Evolutionary conservation across 2,329 filamentous ascomycete species (phyloP), one percentile per base, ranked within the genome.

Genomic region (Ceratocystis albifundus): DNA sequence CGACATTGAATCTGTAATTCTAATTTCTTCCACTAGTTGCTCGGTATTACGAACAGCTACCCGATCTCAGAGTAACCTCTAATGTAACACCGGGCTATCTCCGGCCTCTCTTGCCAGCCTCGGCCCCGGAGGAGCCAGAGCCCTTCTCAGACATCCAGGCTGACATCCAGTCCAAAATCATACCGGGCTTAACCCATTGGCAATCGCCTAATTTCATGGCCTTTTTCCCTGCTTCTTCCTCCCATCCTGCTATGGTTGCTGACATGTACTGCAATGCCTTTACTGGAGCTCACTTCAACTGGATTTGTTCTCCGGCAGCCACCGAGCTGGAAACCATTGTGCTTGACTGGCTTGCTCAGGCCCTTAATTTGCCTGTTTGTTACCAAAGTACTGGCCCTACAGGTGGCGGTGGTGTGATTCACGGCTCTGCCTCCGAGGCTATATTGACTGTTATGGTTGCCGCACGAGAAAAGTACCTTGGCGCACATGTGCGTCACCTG

Each of bases 181-280:
- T 96, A 74, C 93, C 93, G 0, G 93, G 93, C 4, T 80, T 97
- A 65, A 96, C 93, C 0, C 93, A 96, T 77, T 97, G 93, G 91
- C 88, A 96, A 74, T 90, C 87, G 1, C 93, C 90, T 17, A 91
- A 93, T 73, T 97, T 96, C 80, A 90, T 96, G 84, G 93, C 93
- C 57, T 97, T 95, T 80, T 97, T 94, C 77, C 89, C 93, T 0
- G 90, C 90, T 62, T 86, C 84, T 28, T 86, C 87, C 65, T 89
- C 88, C 45, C 96, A 88, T 73, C 91, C 93, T 0, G 84, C 86
- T 32, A 93, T 96, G 75, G 82, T 97, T 10, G 93, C 90, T 22
- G 93, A 97, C 77, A 86, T 97, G 79, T 97, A 96, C 79, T 90
- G 86, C 55, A 87, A 89, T 4, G 88, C 90, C 5, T 92, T 96